Conservation (phyloP, 768 basidiomycete species). For the Kwoniella pini region DNA sequence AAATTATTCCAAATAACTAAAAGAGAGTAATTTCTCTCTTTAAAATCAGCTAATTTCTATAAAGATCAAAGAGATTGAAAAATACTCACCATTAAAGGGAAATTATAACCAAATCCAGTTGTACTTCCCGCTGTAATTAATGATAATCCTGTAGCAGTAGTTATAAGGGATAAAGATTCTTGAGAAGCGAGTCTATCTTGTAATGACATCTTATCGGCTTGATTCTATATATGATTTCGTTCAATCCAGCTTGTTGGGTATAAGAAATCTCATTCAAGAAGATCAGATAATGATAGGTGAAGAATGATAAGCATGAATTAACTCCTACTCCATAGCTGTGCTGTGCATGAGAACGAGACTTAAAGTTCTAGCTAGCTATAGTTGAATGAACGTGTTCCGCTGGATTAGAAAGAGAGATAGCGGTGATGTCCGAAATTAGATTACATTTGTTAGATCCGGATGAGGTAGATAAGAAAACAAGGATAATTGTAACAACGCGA, state of each 20-base stretch:
- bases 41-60: no score
- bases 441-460: background rate
- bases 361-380: background rate
- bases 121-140: constrained; percentile 26
- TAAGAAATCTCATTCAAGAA: no score
- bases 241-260: no score
- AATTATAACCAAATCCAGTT: constrained; percentile 38
- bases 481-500: background rate
- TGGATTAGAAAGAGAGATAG: background rate
- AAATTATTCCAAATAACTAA: constrained; percentile 46
- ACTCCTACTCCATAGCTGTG: no score
- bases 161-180: constrained; percentile 36
- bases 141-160: constrained; percentile 30
- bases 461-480: background rate
- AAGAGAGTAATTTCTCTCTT: background rate
- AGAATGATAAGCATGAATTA: no score
- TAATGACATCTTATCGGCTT: constrained; percentile 41
- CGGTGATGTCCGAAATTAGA: background rate
- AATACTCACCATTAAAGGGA: constrained; percentile 45
- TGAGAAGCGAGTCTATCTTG: constrained; percentile 41
- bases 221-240: no score
- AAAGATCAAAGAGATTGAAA: no score
- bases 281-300: no score
- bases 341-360: constrained; percentile 1
- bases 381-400: no score